These are phyloP conservation scores for Aspergillus pseudonomiae DNA, from an alignment of 2,329 filamentous ascomycete species.

Conservation along the genomic window DNA sequence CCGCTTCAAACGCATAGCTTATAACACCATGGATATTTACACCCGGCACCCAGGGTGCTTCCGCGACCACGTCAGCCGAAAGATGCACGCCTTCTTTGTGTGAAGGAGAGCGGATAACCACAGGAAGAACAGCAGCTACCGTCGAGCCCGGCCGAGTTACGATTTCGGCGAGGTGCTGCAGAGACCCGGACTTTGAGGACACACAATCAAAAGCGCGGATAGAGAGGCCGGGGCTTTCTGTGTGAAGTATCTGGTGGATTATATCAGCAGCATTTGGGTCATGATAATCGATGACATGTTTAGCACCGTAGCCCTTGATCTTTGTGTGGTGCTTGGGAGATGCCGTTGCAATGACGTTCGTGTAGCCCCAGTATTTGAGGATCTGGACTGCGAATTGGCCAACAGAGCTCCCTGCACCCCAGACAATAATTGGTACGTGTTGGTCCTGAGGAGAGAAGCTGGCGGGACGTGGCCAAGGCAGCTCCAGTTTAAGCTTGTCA, in stretches of 20 bases:
- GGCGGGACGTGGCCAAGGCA: background rate
- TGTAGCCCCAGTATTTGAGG: background rate
- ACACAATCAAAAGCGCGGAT: background rate
- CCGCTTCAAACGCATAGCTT: background rate
- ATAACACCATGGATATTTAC: background rate
- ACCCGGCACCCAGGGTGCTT: background rate
- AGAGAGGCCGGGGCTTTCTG: background rate
- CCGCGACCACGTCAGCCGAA: background rate
- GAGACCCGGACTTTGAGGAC: background rate
- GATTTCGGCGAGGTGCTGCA: background rate
- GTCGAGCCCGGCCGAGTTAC: background rate
- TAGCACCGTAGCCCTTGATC: background rate
- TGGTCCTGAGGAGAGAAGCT: background rate
- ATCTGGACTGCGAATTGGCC: background rate
- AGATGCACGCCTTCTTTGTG: background rate
- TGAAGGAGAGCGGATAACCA: background rate
- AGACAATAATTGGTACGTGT: background rate
- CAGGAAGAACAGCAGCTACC: background rate
- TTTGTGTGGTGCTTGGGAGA: background rate
- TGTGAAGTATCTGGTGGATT: background rate
- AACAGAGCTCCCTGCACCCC: background rate
- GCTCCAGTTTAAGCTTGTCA: background rate
- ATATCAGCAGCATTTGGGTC: background rate
- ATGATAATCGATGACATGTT: background rate
- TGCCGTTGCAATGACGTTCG: background rate